Percentiles rank a stretch among this genome's conserved stretches.
Evolutionary conservation across 192 early-diverging fungal genomes (phyloP).

Genomic region (Hyaloraphidium curvatum): DNA sequence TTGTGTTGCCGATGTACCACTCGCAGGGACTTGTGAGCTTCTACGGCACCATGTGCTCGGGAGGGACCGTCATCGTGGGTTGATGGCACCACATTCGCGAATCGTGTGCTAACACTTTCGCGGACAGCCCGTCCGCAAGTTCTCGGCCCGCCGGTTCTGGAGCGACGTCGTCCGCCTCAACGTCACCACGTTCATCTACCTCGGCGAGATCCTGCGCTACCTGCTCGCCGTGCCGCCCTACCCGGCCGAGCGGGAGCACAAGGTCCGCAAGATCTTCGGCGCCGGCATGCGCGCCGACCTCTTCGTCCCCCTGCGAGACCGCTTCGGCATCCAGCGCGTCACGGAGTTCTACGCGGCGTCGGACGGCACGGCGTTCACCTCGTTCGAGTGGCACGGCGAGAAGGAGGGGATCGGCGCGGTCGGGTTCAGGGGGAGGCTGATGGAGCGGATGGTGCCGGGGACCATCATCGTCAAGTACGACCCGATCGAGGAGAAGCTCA

Average conservation of each 20-base stretch:
- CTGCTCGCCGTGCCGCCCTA: neutral
- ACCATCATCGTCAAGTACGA: neutral
- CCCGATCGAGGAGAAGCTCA: neutral
- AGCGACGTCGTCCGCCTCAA: too few relatives aligned
- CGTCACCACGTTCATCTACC: neutral
- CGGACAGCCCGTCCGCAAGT: conserved; percentile 1
- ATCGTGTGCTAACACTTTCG: too few relatives aligned
- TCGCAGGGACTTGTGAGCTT: too few relatives aligned
- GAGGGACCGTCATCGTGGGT: too few relatives aligned
- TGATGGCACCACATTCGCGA: too few relatives aligned
- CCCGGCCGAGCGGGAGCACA: neutral
- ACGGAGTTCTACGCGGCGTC: neutral
- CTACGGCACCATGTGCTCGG: too few relatives aligned
- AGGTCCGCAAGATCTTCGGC: neutral
- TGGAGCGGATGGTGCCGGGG: neutral
- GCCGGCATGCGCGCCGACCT: neutral
- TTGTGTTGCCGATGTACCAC: too few relatives aligned
- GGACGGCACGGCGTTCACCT: neutral
- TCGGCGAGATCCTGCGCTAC: neutral
- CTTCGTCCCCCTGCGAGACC: neutral
- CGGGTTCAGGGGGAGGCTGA: neutral
- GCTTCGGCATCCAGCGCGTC: neutral
- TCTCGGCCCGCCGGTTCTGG: neutral
- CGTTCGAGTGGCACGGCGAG: neutral
- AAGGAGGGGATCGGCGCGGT: neutral